A percentile compares a stretch with the other conserved stretches of the same genome.
These are phyloP conservation scores for Penicillium digitatum DNA, from an alignment of 2,329 filamentous ascomycete species.

Conservation along the genomic window DNA sequence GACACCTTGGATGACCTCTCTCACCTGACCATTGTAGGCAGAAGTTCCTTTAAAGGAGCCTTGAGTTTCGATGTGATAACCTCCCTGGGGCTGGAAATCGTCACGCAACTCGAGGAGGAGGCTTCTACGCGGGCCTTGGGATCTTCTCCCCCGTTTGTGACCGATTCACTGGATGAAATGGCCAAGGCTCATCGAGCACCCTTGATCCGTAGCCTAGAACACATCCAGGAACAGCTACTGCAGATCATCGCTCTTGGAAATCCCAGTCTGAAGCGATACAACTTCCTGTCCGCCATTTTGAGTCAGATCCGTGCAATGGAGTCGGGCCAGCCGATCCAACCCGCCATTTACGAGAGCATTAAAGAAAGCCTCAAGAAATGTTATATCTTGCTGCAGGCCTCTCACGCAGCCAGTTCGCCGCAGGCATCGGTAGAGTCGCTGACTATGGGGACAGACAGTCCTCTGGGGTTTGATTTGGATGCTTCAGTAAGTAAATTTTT, in stretches of 20 bases:
- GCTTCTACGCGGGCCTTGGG: background rate
- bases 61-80: conserved; percentile 16
- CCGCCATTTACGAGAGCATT: conserved; percentile 12
- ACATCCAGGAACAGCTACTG: background rate
- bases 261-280: conserved; percentile 18
- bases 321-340: conserved; percentile 4
- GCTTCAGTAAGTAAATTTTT: conserved; percentile 5
- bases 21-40: conserved; percentile 13
- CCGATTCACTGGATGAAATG: background rate
- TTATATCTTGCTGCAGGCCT: background rate
- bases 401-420: background rate
- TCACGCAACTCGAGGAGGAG: conserved; percentile 13
- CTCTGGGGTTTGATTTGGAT: background rate
- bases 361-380: background rate
- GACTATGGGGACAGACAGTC: background rate
- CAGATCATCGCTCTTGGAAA: background rate
- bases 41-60: conserved; percentile 15
- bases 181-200: background rate
- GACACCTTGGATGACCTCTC: conserved; percentile 9
- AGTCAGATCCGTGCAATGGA: conserved; percentile 18
- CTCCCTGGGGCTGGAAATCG: conserved; percentile 12
- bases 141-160: background rate
- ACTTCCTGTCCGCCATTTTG: conserved; percentile 13
- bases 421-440: background rate
- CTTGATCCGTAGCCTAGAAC: background rate